phyloP scores from a whole-genome alignment of 805 yeast species.

The Grigorovia jiainica region DNA sequence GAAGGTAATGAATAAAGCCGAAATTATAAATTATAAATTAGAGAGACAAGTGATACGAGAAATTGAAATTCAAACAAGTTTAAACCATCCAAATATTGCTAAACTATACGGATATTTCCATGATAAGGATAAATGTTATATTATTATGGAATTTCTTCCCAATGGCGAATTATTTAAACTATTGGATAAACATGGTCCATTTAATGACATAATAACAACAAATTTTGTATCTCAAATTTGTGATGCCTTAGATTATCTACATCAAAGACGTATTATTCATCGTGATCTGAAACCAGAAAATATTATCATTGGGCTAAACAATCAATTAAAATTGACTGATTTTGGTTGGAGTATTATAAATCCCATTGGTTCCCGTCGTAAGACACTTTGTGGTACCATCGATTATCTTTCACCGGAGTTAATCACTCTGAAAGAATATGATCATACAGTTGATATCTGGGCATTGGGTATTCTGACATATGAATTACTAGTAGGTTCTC shows the following conservation, averaged over 20 bases:
- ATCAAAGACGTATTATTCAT: constrained; percentile 72
- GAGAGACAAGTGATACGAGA: constrained; percentile 85
- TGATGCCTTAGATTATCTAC: constrained; percentile 67
- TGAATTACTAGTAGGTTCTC: constrained; percentile 78
- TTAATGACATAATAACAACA: constrained; percentile 66
- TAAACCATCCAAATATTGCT: constrained; percentile 73
- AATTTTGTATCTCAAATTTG: constrained; percentile 78
- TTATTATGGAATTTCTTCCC: constrained; percentile 75
- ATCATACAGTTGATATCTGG: constrained; percentile 79
- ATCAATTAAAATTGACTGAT: constrained; percentile 76
- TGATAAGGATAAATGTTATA: constrained; percentile 69
- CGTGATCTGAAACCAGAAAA: constrained; percentile 94
- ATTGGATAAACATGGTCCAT: constrained; percentile 55
- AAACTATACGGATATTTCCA: constrained; percentile 78
- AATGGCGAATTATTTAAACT: constrained; percentile 80
- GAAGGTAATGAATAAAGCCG: constrained; percentile 82
- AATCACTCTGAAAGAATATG: constrained; percentile 77
- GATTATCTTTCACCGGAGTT: constrained; percentile 95
- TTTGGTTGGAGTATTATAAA: constrained; percentile 89
- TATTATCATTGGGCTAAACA: constrained; percentile 65
- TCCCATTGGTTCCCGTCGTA: constrained; percentile 48
- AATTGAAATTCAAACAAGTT: constrained; percentile 76
- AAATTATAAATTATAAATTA: constrained; percentile 61
- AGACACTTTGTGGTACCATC: constrained; percentile 88
- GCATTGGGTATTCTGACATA: constrained; percentile 80